Evolutionary conservation across 495 filamentous ascomycete species (phyloP), one percentile per base, ranked within the genome.

Genomic region (Annulohypoxylon moriforme): DNA sequence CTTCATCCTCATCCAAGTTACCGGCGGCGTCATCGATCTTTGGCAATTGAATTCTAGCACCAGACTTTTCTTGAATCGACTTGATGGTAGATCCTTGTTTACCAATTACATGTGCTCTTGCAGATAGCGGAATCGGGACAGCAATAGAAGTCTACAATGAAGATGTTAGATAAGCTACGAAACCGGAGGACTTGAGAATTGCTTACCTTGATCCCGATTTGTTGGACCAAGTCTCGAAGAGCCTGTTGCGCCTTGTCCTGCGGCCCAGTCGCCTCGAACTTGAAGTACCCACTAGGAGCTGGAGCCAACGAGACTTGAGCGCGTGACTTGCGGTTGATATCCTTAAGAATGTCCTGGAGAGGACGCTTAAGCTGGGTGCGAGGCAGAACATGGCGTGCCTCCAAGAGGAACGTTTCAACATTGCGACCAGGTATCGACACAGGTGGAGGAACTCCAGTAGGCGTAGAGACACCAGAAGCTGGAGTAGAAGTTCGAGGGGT

Each of bases 71-170:
- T 78, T 92, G 90, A 59, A 99, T 88, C 31, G 90, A 88, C 76
- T 97, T 93, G 74, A 99, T 93, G 40, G 90, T 94, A n/a, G 92
- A 85, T 60, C 96, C 96, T 78, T 91, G 88, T 58, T 91, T 92
- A 75, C 96, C 96, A 78, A 99, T 98, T 77, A 99, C 93, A 78
- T 93, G 89, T 13, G 93, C 86, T 52, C 93, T 89, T 4, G 93
- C 88, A 33, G 92, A 94, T 13, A 91, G 85, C 24, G 96, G 96
- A 64, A 99, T 90, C 2, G 92, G 85, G 25, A 97, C 85, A 65
- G 87, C 89, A 60, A 92, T 78, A 31, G 89, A 87, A 86, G 91
- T 89, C 92, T 94, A 29, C 20, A 1, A 59, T 13, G 56, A 63
- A 52, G 29, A 71, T 55, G 60, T 76, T 66, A 75, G 68, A 42